Percentiles rank a stretch among this genome's conserved stretches.
phyloP scores from a whole-genome alignment of 768 basidiomycete species.

The Exidia glandulosa region DNA sequence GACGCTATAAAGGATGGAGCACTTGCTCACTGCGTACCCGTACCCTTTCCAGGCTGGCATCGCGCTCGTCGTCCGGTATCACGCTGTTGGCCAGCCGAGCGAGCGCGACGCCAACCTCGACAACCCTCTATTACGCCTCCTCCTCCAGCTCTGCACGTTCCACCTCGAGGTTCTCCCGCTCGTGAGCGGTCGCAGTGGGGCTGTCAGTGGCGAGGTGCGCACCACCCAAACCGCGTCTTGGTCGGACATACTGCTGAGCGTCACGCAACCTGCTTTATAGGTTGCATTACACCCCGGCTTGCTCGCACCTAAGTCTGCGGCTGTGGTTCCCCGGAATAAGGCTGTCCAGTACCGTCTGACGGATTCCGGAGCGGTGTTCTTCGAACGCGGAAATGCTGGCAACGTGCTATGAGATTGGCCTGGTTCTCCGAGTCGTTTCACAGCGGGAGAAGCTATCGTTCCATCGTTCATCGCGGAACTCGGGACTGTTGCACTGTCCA shows the following conservation, averaged over 20 bases:
- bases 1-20: not conserved
- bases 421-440: no score
- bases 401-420: not conserved
- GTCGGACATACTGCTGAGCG: not conserved
- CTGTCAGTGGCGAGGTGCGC: slow-evolving; percentile 65
- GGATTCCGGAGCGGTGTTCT: slow-evolving; percentile 55
- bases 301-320: slow-evolving; percentile 20
- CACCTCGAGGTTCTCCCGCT: slow-evolving; percentile 65
- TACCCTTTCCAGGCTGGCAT: slow-evolving; percentile 31
- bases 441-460: no score
- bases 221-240: no score
- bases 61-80: slow-evolving; percentile 54
- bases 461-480: no score
- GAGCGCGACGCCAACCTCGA: slow-evolving; percentile 30
- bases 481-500: no score
- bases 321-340: slow-evolving; percentile 35
- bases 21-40: not conserved
- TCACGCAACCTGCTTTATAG: slow-evolving; percentile 21
- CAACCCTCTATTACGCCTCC: slow-evolving; percentile 46
- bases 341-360: slow-evolving; percentile 65
- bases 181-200: slow-evolving; percentile 63
- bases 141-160: slow-evolving; percentile 54
- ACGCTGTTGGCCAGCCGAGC: slow-evolving; percentile 23
- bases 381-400: slow-evolving; percentile 46
- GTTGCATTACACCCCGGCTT: slow-evolving; percentile 48